Percentiles rank a stretch among this genome's conserved stretches.
Evolutionary conservation across 208 protist genomes (phyloP).

Genomic region (Acanthamoeba royreba): DNA sequence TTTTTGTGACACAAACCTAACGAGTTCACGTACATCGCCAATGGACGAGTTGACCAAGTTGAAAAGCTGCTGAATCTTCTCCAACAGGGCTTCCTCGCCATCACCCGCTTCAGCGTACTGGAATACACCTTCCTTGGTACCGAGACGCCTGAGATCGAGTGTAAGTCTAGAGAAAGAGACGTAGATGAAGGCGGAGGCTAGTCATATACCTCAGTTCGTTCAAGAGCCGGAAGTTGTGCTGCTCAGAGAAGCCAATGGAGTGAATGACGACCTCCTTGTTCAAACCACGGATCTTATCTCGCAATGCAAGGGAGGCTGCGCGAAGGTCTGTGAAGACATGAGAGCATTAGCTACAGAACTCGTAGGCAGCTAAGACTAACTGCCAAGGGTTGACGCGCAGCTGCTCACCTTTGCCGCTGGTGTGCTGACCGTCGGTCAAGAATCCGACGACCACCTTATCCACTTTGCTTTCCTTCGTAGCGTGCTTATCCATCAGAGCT

Average conservation of each 20-base stretch:
- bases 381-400: too few relatives aligned
- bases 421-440: slow-evolving; percentile 26
- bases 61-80: slow-evolving; percentile 62
- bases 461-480: not conserved
- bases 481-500: not conserved
- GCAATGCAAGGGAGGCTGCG: not conserved
- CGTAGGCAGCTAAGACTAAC: too few relatives aligned
- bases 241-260: not conserved
- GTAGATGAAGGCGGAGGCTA: not conserved
- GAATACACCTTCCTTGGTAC: slow-evolving; percentile 27
- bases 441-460: slow-evolving; percentile 31
- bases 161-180: not conserved
- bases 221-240: slow-evolving; percentile 29
- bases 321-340: not conserved
- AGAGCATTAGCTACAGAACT: too few relatives aligned
- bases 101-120: slow-evolving; percentile 55
- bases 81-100: slow-evolving; percentile 48
- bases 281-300: not conserved
- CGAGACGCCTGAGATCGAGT: too few relatives aligned
- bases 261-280: slow-evolving; percentile 6
- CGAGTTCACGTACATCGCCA: not conserved
- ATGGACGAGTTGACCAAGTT: slow-evolving; percentile 12
- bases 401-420: not conserved
- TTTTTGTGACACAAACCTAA: too few relatives aligned
- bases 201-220: not conserved